A percentile compares a stretch with the other conserved stretches of the same genome.
phyloP scores from a whole-genome alignment of 768 basidiomycete species.

The Lactarius akahatsu region DNA sequence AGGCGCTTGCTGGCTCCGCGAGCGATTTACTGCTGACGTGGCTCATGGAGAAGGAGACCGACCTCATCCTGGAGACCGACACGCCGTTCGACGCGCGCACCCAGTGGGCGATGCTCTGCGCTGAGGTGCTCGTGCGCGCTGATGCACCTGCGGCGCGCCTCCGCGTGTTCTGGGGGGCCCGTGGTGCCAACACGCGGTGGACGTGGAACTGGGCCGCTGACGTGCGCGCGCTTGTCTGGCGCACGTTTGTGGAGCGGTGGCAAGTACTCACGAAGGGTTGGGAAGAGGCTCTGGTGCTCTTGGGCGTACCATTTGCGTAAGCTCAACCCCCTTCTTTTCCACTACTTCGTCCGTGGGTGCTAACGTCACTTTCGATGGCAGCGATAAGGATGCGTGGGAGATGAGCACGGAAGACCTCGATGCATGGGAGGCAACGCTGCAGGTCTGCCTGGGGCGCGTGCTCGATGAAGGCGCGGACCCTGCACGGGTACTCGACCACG shows the following conservation, averaged over 20 bases:
- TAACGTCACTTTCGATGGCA: constrained; percentile 14
- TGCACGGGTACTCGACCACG: constrained; percentile 51
- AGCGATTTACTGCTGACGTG: constrained; percentile 45
- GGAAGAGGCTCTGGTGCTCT: constrained; percentile 54
- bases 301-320: constrained; percentile 64
- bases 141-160: constrained; percentile 50
- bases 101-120: constrained; percentile 61
- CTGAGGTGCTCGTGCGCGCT: constrained; percentile 51
- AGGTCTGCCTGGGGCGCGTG: constrained; percentile 51
- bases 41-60: constrained; percentile 49
- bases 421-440: constrained; percentile 60
- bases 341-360: neutral
- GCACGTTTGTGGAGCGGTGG: constrained; percentile 57
- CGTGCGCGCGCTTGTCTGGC: constrained; percentile 57
- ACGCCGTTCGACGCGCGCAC: constrained; percentile 45
- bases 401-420: constrained; percentile 52
- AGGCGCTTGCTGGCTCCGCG: constrained; percentile 45
- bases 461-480: constrained; percentile 61
- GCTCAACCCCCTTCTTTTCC: constrained; percentile 30
- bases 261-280: constrained; percentile 43
- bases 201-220: constrained; percentile 42
- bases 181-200: constrained; percentile 30
- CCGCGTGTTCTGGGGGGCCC: constrained; percentile 35
- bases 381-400: constrained; percentile 45
- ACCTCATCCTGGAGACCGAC: constrained; percentile 46